Evolutionary conservation across 768 basidiomycete species (phyloP).

Genomic region (Cyclocybe aegerita): DNA sequence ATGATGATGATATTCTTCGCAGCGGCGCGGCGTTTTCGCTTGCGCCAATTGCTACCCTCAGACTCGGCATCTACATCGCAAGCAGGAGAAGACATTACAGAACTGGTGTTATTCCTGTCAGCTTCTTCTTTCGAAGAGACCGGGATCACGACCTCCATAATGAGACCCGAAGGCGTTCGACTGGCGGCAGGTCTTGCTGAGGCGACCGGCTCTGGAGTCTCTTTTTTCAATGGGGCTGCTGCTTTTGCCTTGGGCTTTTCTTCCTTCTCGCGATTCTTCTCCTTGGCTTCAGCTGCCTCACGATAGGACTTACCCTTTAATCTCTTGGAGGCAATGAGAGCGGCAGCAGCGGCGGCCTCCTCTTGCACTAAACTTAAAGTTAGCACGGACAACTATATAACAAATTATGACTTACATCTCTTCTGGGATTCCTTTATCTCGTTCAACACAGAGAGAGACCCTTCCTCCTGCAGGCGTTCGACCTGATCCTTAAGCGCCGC

Average conservation of each 20-base stretch:
- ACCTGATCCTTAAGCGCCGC: slow-evolving; percentile 63
- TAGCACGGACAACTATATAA: background rate
- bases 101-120: slow-evolving; percentile 17
- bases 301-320: slow-evolving; percentile 76
- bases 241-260: slow-evolving; percentile 7
- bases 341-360: slow-evolving; percentile 48
- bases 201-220: slow-evolving; percentile 1
- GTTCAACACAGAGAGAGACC: slow-evolving; percentile 58
- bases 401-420: slow-evolving; percentile 43
- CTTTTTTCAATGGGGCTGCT: background rate
- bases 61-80: slow-evolving; percentile 32
- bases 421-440: slow-evolving; percentile 64
- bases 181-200: slow-evolving; percentile 11
- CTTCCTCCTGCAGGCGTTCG: slow-evolving; percentile 64
- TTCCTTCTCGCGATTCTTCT: slow-evolving; percentile 19
- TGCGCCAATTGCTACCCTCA: slow-evolving; percentile 34
- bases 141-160: slow-evolving; percentile 60
- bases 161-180: slow-evolving; percentile 35
- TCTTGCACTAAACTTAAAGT: slow-evolving; percentile 31
- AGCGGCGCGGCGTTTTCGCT: slow-evolving; percentile 39
- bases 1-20: slow-evolving; percentile 43
- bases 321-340: slow-evolving; percentile 57
- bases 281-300: slow-evolving; percentile 48
- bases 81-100: slow-evolving; percentile 30
- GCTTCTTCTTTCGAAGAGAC: slow-evolving; percentile 20